Base-by-base conservation (phyloP, 306 rosid species). In the Sicyos edulis region DNA sequence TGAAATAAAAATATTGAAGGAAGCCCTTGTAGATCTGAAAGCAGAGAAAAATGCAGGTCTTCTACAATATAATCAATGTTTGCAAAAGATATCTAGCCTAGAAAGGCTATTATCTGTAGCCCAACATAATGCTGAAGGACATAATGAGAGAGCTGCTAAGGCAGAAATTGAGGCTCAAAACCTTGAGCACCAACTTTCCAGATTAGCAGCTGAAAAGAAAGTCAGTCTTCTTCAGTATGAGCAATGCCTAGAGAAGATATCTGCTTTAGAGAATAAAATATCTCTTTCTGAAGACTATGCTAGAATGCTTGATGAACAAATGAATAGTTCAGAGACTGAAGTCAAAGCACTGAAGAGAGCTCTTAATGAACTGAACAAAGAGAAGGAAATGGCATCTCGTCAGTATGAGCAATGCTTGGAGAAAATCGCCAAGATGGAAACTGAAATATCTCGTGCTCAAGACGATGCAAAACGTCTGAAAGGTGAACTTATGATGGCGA, bases 1-100 rank as follows among this genome's bases (percentile, higher is more conserved):
- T 57, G 99, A 95, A 85, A 81, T 85, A 15, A 82, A 81, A 58
- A 80, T 88, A 80, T 69, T 89, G 84, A 88, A 82, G 87, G 97
- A 89, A 86, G 86, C 91, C 53, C 87, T 91, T 66, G 75, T 65
- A 6, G 86, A 84, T 78, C 54, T 95, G 70, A 82, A 88, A 83
- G 82, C 81, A 16, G 88, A 85, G 79, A 89, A 88, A 80, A 88
- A 87, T 79, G 79, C 85, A 67, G 88, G 86, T 78, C 87, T 91
- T 66, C 83, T 80, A 75, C 92, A 82, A 71, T 85, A 86, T 83
- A 81, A 78, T 53, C 85, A 81, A 59, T 89, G 88, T 79, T 80
- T 87, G 81, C 83, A 83, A 80, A 95, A 84, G 81, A 89, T 91
- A 80, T 82, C 89, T 53, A 79, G 68, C 81, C 79, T 91, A 72